Evolutionary conservation across 345 rosid species (phyloP), one percentile per base, ranked within the genome.

Genomic region (Eucalyptus sp.): DNA sequence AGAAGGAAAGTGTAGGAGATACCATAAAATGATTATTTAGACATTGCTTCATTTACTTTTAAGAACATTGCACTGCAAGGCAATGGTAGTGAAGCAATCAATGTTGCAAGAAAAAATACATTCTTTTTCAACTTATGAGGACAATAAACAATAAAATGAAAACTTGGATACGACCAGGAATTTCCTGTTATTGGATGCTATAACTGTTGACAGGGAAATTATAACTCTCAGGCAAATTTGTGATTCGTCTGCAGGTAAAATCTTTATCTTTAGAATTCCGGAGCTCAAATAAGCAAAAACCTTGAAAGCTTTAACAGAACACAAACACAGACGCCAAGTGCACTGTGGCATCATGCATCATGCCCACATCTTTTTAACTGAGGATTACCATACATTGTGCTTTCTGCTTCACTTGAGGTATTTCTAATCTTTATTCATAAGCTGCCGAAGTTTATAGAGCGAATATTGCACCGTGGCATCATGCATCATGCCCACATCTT

Each of bases 1-100:
- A 96, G 97, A 93, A 95, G 97, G 91, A 96, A 94, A 94, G 91
- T 89, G 91, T 97, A 93, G 94, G 89, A 90, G 50, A 87, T 84
- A 43, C 27, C 14, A 18, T 71, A 71, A 37, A 37, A 71, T 71
- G 27, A 37, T 71, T 37, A 11, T 18, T 71, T 37, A 71, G 46
- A 17, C 83, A 37, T 71, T 33, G 81, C 81, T 37, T 71, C 81
- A 37, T 71, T 71, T 71, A 71, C 83, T 71, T 71, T 37, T 37
- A 37, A 71, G 83, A 37, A 71, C 83, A 37, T 18, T 37, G 46
- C 27, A 37, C 83, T 71, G 83, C 83, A 71, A 71, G 27, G 46
- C 83, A 71, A 43, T 46, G 83, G 46, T 37, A 71, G 81, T 37
- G 81, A 71, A 71, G 83, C 83, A 37, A 71, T 71, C 83, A 20